Base-by-base conservation (phyloP, 2,329 filamentous ascomycete genomes). In the Pyrenophora tritici-repentis region DNA sequence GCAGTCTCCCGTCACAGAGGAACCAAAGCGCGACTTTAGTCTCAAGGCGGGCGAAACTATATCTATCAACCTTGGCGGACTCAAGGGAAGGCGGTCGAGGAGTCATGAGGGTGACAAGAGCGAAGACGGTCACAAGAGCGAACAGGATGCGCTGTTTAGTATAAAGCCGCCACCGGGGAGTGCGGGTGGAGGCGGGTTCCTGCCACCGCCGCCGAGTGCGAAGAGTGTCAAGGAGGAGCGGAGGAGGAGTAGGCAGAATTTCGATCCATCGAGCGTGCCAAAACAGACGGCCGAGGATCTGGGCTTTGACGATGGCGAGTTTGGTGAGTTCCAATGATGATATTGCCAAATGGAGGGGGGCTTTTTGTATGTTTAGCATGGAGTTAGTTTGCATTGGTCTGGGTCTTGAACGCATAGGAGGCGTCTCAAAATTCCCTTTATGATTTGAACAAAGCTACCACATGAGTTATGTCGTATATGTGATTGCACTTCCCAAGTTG, bases 31-130 rank as follows among this genome's bases (percentile, higher is more conserved):
- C 59, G 91, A 96, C 67, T 91, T 91, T 68, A 92, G 89, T 65
- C 73, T 96, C 58, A 96, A 96, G 73, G 90, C 92, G 53, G 91
- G 91, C 9, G 88, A 96, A 80, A 96, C 89, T 14, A 95, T 96
- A 62, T 90, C 87, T 18, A 86, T 95, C 58, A 90, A 89, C 70
- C 81, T 94, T 43, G 85, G 84, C 4, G 84, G 85, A 17, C 31
- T 71, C 33, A 82, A 79, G 60, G 79, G 83, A 2, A 62, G 75
- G 60, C 79, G 71, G 55, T 64, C 69, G 67, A 49, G 75, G 68
- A 42, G 39, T 10, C 59, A 56, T 55, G 59, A 75, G 72, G 53
- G 67, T 77, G 47, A 78, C 77, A 55, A 80, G 41, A 64, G 58
- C 22, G 38, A 44, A 2, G 54, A 62, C 2, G 60, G 50, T 47